phyloP scores from a whole-genome alignment of 2,329 filamentous ascomycete species.

The Hypoxylon sp. region DNA sequence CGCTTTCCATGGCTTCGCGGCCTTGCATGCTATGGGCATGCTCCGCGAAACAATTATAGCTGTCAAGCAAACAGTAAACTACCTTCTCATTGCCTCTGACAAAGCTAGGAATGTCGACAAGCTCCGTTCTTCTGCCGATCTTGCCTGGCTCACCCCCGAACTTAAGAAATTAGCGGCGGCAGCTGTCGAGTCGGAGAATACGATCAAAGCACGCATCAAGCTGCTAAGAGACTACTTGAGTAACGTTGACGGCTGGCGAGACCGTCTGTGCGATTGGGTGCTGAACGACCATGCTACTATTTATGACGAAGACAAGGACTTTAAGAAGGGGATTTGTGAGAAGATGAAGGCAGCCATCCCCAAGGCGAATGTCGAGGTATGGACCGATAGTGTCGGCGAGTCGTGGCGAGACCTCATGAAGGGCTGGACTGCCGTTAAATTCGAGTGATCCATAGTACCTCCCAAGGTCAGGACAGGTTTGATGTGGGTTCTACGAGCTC shows the following conservation, averaged over 20 bases:
- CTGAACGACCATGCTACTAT: constrained; percentile 45
- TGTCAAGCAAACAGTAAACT: constrained; percentile 53
- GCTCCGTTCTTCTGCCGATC: constrained; percentile 52
- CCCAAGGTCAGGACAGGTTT: neutral
- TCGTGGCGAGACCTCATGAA: constrained; percentile 59
- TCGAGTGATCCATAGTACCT: constrained; percentile 49
- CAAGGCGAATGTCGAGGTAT: constrained; percentile 54
- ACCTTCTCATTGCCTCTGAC: constrained; percentile 53
- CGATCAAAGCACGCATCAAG: constrained; percentile 55
- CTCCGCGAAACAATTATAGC: constrained; percentile 57
- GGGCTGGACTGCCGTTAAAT: constrained; percentile 56
- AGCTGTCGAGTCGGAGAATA: constrained; percentile 45
- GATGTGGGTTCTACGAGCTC: neutral
- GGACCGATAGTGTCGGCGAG: constrained; percentile 55
- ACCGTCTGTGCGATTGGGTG: constrained; percentile 55
- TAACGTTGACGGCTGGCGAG: constrained; percentile 57
- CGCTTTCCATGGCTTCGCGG: constrained; percentile 52
- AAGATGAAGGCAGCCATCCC: constrained; percentile 48
- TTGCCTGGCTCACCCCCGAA: constrained; percentile 55
- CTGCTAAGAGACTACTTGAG: constrained; percentile 51
- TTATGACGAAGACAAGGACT: constrained; percentile 23
- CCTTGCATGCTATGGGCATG: constrained; percentile 57
- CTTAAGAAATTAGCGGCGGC: constrained; percentile 53
- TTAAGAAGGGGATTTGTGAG: constrained; percentile 34
- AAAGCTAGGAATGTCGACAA: constrained; percentile 55